Evolutionary conservation across 305 asterid genomes (phyloP).

Genomic region (Fraxinus albicans): DNA sequence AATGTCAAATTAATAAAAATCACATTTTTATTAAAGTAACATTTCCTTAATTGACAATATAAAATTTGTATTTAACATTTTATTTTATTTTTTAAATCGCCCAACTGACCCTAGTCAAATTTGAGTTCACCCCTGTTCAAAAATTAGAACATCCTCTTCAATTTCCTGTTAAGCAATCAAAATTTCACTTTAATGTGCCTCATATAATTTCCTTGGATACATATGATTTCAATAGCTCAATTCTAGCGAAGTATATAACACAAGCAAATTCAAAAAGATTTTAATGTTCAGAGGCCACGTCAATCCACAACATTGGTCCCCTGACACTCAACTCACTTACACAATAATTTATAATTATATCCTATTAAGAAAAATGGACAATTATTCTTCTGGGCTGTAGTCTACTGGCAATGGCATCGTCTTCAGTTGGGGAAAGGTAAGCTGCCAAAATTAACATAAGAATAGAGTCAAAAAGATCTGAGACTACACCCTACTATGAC

Average conservation of each 20-base stretch:
- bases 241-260: neutral
- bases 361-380: neutral
- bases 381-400: neutral
- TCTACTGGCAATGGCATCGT: conserved; percentile 8
- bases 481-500: neutral
- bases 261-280: neutral
- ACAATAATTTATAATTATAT: neutral
- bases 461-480: neutral
- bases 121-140: neutral
- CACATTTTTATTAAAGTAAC: too few species aligned
- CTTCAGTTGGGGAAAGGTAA: conserved; percentile 32
- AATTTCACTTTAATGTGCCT: neutral
- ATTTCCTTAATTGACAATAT: neutral
- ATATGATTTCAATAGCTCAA: neutral
- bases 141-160: neutral
- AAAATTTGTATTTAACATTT: too few species aligned
- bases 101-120: neutral
- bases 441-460: conserved; percentile 35
- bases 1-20: neutral
- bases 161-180: neutral
- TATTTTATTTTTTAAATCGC: neutral
- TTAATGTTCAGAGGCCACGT: neutral
- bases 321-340: neutral
- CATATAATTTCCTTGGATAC: too few species aligned
- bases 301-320: neutral